Base-by-base conservation (phyloP, 352 stramenopile genomes). In the Globisporangium spiculum region DNA sequence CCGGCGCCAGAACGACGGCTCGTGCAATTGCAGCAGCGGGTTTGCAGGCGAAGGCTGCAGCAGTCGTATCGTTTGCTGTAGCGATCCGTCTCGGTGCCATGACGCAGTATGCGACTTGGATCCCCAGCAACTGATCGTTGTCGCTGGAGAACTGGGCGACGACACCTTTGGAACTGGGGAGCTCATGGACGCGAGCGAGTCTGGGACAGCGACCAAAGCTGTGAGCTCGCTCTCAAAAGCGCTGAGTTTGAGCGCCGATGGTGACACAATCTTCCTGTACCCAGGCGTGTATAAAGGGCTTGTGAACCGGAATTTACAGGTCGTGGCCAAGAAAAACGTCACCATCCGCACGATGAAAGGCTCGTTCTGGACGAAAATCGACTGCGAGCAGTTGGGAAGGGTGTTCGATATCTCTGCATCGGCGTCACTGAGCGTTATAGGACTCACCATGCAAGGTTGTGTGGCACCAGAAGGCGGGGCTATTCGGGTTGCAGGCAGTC, bases 11-110 rank as follows among this genome's bases (percentile, higher is more conserved):
- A 73, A 62, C 10, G 58, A 75, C 38, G 82, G 82, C 5, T 68
- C 26, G 2, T 92, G 84, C 44, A 74, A 65, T 18, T 92, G 84
- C 60, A 91, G 72, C 36, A 78, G 89, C n/a, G 84, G 84, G 7
- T 90, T 91, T 66, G 89, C 78, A 4, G 81, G 84, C 0, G 84
- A 92, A 75, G 79, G 66, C 16, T 92, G 84, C 62, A 89, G 70
- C 60, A 91, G 89, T 54, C 75, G 75, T n/a, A 72, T 91, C 1
- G 67, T 90, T 1, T 92, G 84, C 54, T 92, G 84, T 36, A 66
- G 64, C 0, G 73, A 91, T 54, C 62, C 70, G 1, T 24, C 7
- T 4, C 71, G 71, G 0, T 92, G 84, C 22, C 60, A 69, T 22
- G 65, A 91, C 32, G 4, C 50, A 0, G 70, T 90, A 0, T 92